phyloP scores from a whole-genome alignment of 2,329 filamentous ascomycete genomes.

The Bipolaris bicolor region DNA sequence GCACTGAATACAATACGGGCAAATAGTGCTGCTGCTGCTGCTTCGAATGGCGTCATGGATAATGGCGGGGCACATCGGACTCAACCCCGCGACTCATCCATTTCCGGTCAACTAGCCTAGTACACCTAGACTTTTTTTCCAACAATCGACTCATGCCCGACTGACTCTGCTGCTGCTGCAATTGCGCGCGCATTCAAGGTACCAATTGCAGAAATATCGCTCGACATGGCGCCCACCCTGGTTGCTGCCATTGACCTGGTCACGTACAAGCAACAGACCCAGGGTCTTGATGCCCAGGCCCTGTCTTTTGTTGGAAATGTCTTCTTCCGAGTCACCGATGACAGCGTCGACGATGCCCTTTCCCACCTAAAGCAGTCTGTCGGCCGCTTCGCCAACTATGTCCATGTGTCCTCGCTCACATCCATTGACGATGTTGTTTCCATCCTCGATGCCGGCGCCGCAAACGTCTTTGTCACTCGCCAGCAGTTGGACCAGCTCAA shows the following conservation, averaged over 20 bases:
- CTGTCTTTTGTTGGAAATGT: slow-evolving; percentile 66
- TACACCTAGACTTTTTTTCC: slow-evolving; percentile 16
- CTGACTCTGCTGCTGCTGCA: not conserved
- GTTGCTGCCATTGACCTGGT: slow-evolving; percentile 58
- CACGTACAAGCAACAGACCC: slow-evolving; percentile 51
- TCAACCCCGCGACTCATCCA: slow-evolving; percentile 17
- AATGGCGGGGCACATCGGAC: slow-evolving; percentile 18
- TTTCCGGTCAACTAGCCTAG: slow-evolving; percentile 12
- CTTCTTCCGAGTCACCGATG: slow-evolving; percentile 59
- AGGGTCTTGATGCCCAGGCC: slow-evolving; percentile 58
- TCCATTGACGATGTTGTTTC: slow-evolving; percentile 76
- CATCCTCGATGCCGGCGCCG: slow-evolving; percentile 83
- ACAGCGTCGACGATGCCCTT: slow-evolving; percentile 56
- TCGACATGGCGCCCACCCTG: slow-evolving; percentile 53
- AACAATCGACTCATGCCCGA: slow-evolving; percentile 7
- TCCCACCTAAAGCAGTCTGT: slow-evolving; percentile 64
- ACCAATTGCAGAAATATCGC: slow-evolving; percentile 6
- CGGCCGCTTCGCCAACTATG: slow-evolving; percentile 66
- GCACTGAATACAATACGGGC: too few relatives aligned
- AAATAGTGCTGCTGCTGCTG: not conserved
- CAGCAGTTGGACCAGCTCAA: slow-evolving; percentile 67
- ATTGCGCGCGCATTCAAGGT: not conserved
- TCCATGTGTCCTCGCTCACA: slow-evolving; percentile 75
- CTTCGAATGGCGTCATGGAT: slow-evolving; percentile 10
- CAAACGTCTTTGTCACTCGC: slow-evolving; percentile 80